Conservation (phyloP, 805 yeast species). For the Helenozyma rhizophorensis region DNA sequence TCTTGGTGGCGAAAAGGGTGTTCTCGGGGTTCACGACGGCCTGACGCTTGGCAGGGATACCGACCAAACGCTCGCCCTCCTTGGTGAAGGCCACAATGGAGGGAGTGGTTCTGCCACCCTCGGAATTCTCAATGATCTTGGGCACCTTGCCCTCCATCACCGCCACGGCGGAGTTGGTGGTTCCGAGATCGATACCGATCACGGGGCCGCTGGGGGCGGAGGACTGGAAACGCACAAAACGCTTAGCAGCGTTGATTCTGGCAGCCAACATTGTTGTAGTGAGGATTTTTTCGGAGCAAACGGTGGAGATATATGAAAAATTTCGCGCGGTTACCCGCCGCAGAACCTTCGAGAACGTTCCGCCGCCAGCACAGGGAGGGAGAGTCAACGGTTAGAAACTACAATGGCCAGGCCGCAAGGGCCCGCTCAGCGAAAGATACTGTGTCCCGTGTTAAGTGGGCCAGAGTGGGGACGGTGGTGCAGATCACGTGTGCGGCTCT, state of each 20-base stretch:
- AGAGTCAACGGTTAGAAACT: too few species aligned
- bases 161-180: slow-evolving; percentile 89
- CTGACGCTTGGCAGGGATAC: slow-evolving; percentile 94
- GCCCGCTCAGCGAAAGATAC: too few species aligned
- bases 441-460: too few species aligned
- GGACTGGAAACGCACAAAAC: slow-evolving; percentile 22
- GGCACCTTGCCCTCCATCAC: slow-evolving; percentile 76
- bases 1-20: slow-evolving; percentile 91
- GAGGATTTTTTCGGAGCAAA: too few species aligned
- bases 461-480: too few species aligned
- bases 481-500: too few species aligned
- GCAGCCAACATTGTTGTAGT: slow-evolving; percentile 43
- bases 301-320: slow-evolving; percentile 15
- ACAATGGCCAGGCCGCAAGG: too few species aligned
- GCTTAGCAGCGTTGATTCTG: slow-evolving; percentile 37
- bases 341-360: slow-evolving; percentile 18
- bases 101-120: slow-evolving; percentile 70
- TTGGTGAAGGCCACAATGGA: slow-evolving; percentile 93
- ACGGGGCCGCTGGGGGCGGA: slow-evolving; percentile 45
- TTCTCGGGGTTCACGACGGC: slow-evolving; percentile 92
- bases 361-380: too few species aligned
- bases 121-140: slow-evolving; percentile 72
- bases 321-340: slow-evolving; percentile 25
- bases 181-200: slow-evolving; percentile 83
- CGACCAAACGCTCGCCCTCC: slow-evolving; percentile 79